These are phyloP conservation scores for Epipyxis sp. DNA, from an alignment of 108 stramenopile species.

Conservation along the genomic window DNA sequence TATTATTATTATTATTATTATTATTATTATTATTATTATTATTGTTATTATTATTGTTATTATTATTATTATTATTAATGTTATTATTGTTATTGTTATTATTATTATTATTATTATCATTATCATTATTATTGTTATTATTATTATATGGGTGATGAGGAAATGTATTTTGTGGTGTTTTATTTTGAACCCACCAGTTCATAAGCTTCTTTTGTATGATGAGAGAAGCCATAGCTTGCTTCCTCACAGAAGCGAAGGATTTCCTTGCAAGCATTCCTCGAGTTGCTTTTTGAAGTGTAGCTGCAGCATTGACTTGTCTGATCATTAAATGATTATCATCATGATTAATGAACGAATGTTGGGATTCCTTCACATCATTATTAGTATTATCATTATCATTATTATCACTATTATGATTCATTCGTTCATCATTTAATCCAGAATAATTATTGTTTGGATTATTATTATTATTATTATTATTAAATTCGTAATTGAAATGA, in stretches of 20 bases:
- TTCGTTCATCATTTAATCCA: neutral
- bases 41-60: too few relatives aligned
- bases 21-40: too few relatives aligned
- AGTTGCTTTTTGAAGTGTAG: conserved; percentile 36
- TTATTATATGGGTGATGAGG: too few relatives aligned
- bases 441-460: too few relatives aligned
- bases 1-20: too few relatives aligned
- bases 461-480: too few relatives aligned
- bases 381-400: neutral
- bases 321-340: neutral
- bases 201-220: conserved; percentile 44
- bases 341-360: neutral
- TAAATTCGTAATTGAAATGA: too few relatives aligned
- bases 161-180: too few relatives aligned
- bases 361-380: neutral
- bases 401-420: neutral
- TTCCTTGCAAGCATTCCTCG: conserved; percentile 47
- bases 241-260: conserved; percentile 34
- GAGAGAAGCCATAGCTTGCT: conserved; percentile 39
- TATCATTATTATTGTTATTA: too few relatives aligned
- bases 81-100: too few relatives aligned
- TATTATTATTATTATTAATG: too few relatives aligned
- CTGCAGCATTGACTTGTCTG: neutral
- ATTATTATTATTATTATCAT: too few relatives aligned
- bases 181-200: conserved; percentile 21